Evolutionary conservation across 2,329 filamentous ascomycete genomes (phyloP), one percentile per base, ranked within the genome.

Genomic region (Colletotrichum sp.): DNA sequence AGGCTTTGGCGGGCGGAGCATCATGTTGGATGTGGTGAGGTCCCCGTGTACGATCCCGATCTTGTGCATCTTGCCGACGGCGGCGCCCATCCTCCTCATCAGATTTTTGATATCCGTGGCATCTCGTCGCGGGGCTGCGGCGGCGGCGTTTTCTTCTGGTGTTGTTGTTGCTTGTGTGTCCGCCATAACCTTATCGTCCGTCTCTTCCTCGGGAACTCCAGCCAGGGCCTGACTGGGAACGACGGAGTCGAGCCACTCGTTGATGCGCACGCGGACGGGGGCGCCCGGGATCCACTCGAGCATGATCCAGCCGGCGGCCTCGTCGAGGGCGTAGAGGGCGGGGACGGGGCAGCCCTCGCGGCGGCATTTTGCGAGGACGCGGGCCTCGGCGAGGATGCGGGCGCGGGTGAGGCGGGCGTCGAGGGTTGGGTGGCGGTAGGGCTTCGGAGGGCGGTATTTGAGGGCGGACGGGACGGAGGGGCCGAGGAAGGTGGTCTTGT

Each of bases 1-100:
- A 16, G 67, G n/a, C 76, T 75, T 67, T 25, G 81, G 81, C 16
- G 88, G 88, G 76, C 91, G 84, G 79, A 98, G 83, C 93, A 99
- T 98, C 87, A 99, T 90, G 85, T 99, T 99, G 86, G 96, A 98
- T 78, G 96, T 99, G 76, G 97, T 99, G 86, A 99, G 86, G 86
- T 99, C 97, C 55, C 97, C 97, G 86, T 99, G 97, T 75, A 98
- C 93, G 71, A 98, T 91, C 18, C 96, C 96, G n/a, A 92, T 89
- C 70, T 89, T 90, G 87, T 99, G 97, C 88, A 99, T 87, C 70
- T 84, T 89, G 9, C 94, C 96, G 18, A 98, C 91, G 3, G 93
- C 92, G 7, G 83, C 81, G 1, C 95, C 96, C 75, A 98, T 92
- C 77, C 91, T 88, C 62, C 88, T 86, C 91, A 98, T 92, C 76